Evolutionary conservation across 1,139 yeast species (phyloP).

Genomic region (Candida dubliniensis): DNA sequence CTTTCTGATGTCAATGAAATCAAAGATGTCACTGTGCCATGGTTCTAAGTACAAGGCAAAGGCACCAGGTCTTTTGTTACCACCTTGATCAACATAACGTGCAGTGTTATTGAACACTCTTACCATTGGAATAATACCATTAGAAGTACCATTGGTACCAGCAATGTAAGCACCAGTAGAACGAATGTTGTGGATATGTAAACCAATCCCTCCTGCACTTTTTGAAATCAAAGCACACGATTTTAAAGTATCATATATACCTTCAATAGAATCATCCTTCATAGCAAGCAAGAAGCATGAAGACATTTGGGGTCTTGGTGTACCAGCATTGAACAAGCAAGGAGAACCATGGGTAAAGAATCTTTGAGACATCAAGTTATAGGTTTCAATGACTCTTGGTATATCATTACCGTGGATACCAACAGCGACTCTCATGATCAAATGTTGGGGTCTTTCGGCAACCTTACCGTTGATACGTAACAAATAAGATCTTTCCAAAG

Average conservation of each 20-base stretch:
- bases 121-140: constrained; percentile 86
- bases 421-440: constrained; percentile 85
- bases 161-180: constrained; percentile 86
- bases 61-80: constrained; percentile 93
- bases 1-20: constrained; percentile 79
- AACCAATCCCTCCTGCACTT: constrained; percentile 90
- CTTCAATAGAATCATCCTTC: constrained; percentile 90
- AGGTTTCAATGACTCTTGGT: constrained; percentile 71
- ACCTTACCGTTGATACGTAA: constrained; percentile 68
- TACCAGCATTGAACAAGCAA: constrained; percentile 86
- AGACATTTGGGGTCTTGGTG: constrained; percentile 83
- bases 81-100: constrained; percentile 91
- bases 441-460: constrained; percentile 89
- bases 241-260: constrained; percentile 83
- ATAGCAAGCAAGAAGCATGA: constrained; percentile 87
- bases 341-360: constrained; percentile 90
- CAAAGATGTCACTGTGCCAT: constrained; percentile 88
- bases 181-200: constrained; percentile 80
- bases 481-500: constrained; percentile 80
- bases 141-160: constrained; percentile 87
- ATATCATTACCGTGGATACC: constrained; percentile 84
- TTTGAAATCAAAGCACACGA: constrained; percentile 85
- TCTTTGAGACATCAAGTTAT: constrained; percentile 80
- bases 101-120: constrained; percentile 91
- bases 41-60: constrained; percentile 88